These are phyloP conservation scores for Viridothelium virens DNA, from an alignment of 495 filamentous ascomycete genomes.

Conservation along the genomic window DNA sequence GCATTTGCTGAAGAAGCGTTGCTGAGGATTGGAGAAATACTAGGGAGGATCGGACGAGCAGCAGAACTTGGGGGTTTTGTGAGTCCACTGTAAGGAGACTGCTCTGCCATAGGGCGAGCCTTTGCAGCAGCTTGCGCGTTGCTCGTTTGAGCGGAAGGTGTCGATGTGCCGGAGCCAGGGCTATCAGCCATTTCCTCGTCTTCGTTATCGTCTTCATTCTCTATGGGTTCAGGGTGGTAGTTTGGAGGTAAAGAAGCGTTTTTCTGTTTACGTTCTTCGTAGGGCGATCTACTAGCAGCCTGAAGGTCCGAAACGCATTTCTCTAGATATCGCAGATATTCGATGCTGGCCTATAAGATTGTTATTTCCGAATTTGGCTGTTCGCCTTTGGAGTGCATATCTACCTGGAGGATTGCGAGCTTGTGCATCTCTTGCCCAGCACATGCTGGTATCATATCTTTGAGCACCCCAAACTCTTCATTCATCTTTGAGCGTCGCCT, in stretches of 20 bases:
- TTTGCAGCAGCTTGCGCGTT: background rate
- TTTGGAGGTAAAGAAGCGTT: background rate
- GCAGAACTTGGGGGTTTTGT: background rate
- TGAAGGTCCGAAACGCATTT: conserved; percentile 80
- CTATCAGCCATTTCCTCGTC: conserved; percentile 33
- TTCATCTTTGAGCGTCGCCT: conserved; percentile 95
- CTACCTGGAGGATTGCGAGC: conserved; percentile 86
- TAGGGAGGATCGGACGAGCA: background rate
- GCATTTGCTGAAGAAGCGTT: background rate
- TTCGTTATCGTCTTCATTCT: conserved; percentile 25
- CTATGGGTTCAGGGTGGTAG: conserved; percentile 2
- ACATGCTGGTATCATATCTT: conserved; percentile 94
- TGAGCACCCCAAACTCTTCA: conserved; percentile 89
- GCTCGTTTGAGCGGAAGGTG: conserved; percentile 31
- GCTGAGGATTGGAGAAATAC: conserved; percentile 2
- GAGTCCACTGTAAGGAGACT: conserved; percentile 7
- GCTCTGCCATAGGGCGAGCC: background rate
- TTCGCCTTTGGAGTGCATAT: conserved; percentile 18
- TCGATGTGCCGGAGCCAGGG: conserved; percentile 2
- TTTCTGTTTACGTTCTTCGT: background rate
- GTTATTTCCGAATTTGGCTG: conserved; percentile 19
- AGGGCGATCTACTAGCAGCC: conserved; percentile 39
- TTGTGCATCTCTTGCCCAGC: conserved; percentile 94
- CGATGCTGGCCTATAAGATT: conserved; percentile 73
- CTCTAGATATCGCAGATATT: conserved; percentile 92